These are phyloP conservation scores for Mortierella claussenii DNA, from an alignment of 192 early-diverging fungal genomes.

Conservation along the genomic window DNA sequence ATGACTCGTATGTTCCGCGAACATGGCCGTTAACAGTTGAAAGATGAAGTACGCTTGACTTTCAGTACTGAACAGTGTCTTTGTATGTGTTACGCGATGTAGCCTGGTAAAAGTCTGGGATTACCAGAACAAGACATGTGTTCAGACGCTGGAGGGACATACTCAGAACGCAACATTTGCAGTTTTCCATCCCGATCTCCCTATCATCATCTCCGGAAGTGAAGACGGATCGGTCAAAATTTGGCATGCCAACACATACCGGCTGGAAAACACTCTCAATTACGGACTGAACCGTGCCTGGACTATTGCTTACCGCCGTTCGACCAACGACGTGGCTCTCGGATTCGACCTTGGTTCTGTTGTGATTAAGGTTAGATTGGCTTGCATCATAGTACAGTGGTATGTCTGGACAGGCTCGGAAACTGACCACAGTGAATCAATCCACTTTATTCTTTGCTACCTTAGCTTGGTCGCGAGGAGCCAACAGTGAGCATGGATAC, in stretches of 20 bases:
- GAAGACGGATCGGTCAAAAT: conserved; percentile 96
- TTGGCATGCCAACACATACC: conserved; percentile 98
- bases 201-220: conserved; percentile 94
- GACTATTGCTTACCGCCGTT: conserved; percentile 87
- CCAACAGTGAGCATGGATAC: conserved; percentile 97
- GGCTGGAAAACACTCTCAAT: conserved; percentile 96
- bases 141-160: conserved; percentile 98
- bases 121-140: conserved; percentile 99
- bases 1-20: conserved; percentile 77
- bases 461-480: conserved; percentile 88
- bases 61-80: background rate
- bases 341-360: conserved; percentile 98
- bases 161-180: conserved; percentile 92
- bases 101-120: conserved; percentile 97
- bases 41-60: background rate
- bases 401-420: too few species aligned
- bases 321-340: conserved; percentile 92
- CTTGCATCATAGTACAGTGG: too few species aligned
- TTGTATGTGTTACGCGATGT: too few species aligned
- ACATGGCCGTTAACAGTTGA: too few species aligned
- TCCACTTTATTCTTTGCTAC: background rate
- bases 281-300: conserved; percentile 99
- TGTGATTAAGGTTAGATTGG: conserved; percentile 78
- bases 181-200: conserved; percentile 94
- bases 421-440: too few species aligned